Conservation (phyloP, 139 green algal genomes). For the Micromonas pusilla region DNA sequence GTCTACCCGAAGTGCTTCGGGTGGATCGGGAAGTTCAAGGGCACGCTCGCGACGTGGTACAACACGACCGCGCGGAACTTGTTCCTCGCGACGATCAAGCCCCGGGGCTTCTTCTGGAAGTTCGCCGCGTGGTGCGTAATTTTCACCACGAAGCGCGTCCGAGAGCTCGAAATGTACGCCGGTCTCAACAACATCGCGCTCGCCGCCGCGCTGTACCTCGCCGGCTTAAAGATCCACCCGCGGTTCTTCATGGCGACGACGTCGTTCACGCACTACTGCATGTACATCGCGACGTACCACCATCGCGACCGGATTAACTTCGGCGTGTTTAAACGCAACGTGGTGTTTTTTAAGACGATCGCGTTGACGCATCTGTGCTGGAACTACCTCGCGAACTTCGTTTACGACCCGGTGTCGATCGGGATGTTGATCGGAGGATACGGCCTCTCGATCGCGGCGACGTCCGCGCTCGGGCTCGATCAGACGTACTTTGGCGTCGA, state of each 20-base stretch:
- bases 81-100: slow-evolving; percentile 35
- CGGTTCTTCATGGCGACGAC: slow-evolving; percentile 25
- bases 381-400: slow-evolving; percentile 18
- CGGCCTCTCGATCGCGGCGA: slow-evolving; percentile 17
- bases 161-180: slow-evolving; percentile 7
- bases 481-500: slow-evolving; percentile 38
- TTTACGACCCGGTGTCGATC: slow-evolving; percentile 26
- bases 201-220: slow-evolving; percentile 7
- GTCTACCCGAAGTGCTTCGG: slow-evolving; percentile 32
- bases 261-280: slow-evolving; percentile 35
- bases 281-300: slow-evolving; percentile 37
- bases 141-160: slow-evolving; percentile 8
- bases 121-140: slow-evolving; percentile 27
- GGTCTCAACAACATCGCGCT: slow-evolving; percentile 21
- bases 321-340: slow-evolving; percentile 32
- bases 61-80: slow-evolving; percentile 23
- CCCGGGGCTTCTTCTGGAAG: background rate
- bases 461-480: slow-evolving; percentile 26
- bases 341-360: slow-evolving; percentile 34
- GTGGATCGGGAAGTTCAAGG: slow-evolving; percentile 7
- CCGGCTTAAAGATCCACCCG: slow-evolving; percentile 11
- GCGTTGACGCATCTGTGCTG: slow-evolving; percentile 15
- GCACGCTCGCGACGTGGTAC: slow-evolving; percentile 18
- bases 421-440: slow-evolving; percentile 30
- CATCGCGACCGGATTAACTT: slow-evolving; percentile 7